Evolutionary conservation across 2,329 filamentous ascomycete genomes (phyloP).

Genomic region (Davidsoniella neocaledoniae): DNA sequence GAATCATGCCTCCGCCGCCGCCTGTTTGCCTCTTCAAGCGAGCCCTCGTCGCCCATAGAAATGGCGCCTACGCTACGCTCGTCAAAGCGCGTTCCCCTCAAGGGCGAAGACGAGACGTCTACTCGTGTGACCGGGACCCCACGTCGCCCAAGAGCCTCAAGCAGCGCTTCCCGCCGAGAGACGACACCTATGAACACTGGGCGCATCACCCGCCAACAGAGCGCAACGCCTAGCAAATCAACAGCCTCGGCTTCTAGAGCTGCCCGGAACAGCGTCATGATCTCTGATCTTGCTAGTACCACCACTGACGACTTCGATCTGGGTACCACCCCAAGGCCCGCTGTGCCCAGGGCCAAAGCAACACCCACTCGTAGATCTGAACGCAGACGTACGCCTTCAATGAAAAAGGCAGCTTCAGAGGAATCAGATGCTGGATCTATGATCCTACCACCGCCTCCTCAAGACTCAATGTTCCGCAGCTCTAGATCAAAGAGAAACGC

Average conservation of each 20-base stretch:
- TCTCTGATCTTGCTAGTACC: constrained; percentile 11
- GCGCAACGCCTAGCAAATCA: constrained; percentile 1
- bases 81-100: constrained; percentile 8
- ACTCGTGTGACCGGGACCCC: constrained; percentile 6
- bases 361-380: constrained; percentile 1
- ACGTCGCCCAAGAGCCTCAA: background rate
- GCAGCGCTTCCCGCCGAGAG: background rate
- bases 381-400: background rate
- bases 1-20: constrained; percentile 23
- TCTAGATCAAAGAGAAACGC: background rate
- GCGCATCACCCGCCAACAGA: background rate
- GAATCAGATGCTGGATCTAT: constrained; percentile 4
- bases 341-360: background rate
- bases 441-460: background rate
- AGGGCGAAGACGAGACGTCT: constrained; percentile 8
- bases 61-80: constrained; percentile 3
- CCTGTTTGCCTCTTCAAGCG: constrained; percentile 28
- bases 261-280: constrained; percentile 2
- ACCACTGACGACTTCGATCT: constrained; percentile 8
- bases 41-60: constrained; percentile 1
- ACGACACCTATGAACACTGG: background rate
- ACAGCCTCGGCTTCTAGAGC: background rate
- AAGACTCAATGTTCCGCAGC: background rate
- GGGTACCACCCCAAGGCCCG: background rate
- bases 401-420: background rate